Evolutionary conservation across 805 yeast genomes (phyloP).

Genomic region (Wickerhamomyces silvicola): DNA sequence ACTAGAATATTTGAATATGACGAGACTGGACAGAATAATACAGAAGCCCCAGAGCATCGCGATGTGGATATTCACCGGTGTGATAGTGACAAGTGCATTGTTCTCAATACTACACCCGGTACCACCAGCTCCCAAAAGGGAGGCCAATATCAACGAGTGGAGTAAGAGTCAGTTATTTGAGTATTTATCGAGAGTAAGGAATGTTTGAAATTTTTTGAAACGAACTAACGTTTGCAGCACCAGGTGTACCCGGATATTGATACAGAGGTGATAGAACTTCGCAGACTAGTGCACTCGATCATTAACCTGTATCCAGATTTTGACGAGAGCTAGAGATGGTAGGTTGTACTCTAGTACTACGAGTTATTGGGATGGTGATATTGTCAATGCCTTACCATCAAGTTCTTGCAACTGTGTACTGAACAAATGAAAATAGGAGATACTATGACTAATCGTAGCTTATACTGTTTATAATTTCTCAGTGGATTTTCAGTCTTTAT

Average conservation of each 20-base stretch:
- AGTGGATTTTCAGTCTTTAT: too few relatives aligned
- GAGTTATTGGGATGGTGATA: too few relatives aligned
- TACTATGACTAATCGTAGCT: too few relatives aligned
- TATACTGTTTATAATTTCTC: too few relatives aligned
- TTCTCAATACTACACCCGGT: conserved; percentile 10
- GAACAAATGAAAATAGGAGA: too few relatives aligned
- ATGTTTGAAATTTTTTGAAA: neutral
- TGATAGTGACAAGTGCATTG: conserved; percentile 11
- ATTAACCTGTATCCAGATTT: conserved; percentile 3
- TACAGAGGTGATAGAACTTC: conserved; percentile 7
- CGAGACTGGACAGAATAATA: neutral
- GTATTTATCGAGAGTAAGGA: conserved; percentile 12
- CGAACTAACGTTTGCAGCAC: neutral
- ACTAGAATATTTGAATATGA: too few relatives aligned
- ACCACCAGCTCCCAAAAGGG: conserved; percentile 6
- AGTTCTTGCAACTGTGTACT: too few relatives aligned
- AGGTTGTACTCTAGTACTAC: neutral
- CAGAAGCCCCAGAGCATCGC: neutral
- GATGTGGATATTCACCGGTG: conserved; percentile 9
- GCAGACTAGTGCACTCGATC: conserved; percentile 11
- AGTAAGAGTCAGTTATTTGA: conserved; percentile 9
- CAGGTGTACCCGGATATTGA: conserved; percentile 16
- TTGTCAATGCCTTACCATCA: too few relatives aligned
- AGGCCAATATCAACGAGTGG: conserved; percentile 8
- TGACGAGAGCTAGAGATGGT: conserved; percentile 6